Base-by-base conservation (phyloP, 192 early-diverging fungal genomes). In the Dissophora globulifera region DNA sequence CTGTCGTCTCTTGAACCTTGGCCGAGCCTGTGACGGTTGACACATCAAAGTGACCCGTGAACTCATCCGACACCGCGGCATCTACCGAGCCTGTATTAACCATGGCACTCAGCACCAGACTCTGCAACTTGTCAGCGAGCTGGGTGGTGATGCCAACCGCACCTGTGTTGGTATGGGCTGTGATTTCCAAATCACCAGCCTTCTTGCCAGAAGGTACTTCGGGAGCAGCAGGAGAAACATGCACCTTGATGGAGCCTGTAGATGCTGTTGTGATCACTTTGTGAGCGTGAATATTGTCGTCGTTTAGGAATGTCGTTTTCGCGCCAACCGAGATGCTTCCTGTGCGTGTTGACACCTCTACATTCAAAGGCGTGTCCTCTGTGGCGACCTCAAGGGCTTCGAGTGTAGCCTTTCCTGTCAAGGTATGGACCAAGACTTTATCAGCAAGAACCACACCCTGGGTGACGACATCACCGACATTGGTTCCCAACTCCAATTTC, bases 1-100 rank as follows among this genome's bases (percentile, higher is more conserved):
- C 33, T 0, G 29, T 11, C 2, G 62, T 45, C 0, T 26, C 12
- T 4, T 60, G 10, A 1, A 75, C 57, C 2, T n/a, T n/a, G 12
- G 50, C 16, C 8, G 48, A 29, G 10, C 56, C 70, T 41, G 23
- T 10, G 1, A 23, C 32, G 3, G 62, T 66, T 31, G 43, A 8
- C 15, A 66, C 9, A 1, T 9, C 16, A 17, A 75, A 75, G 20
- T 45, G 56, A 1, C 71, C 71, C 38, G 56, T 29, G 31, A 60
- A 75, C 17, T 26, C 23, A 22, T 75, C 71, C 47, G 71, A 75
- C 26, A 75, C 22, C 6, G 26, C 0, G 2, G 50, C 41, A 12
- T 17, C 23, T 3, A 50, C 50, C 4, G 57, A 29, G 2, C 62
- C 71, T 3, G 71, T 66, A 20, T 20, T 41, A 23, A 53, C 19